These are phyloP conservation scores for Elongisporangium senticosum DNA, from an alignment of 352 stramenopile genomes.

Conservation along the genomic window DNA sequence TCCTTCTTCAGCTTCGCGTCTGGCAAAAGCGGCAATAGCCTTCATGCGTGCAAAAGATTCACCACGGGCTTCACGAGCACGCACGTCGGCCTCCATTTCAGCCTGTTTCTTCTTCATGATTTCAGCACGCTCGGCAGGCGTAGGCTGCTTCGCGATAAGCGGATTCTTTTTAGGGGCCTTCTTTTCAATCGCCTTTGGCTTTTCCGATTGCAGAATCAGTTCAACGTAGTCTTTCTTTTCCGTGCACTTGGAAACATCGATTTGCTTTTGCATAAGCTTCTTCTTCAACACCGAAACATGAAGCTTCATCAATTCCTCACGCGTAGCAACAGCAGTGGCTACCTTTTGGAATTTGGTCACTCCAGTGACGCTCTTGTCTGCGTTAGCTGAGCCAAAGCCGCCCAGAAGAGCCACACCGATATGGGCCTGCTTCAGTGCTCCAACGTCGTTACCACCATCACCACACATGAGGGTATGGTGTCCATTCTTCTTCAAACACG, in stretches of 20 bases:
- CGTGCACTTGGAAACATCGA: conserved; percentile 62
- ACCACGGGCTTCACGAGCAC: conserved; percentile 64
- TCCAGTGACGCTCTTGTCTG: conserved; percentile 82
- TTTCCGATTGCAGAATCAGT: conserved; percentile 62
- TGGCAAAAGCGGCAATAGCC: conserved; percentile 80
- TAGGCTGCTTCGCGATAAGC: conserved; percentile 44
- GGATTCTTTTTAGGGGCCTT: conserved; percentile 50
- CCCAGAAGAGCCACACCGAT: conserved; percentile 80
- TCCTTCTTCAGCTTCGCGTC: conserved; percentile 69
- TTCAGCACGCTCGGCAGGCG: conserved; percentile 79
- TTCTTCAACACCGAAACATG: conserved; percentile 84
- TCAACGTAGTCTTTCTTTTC: conserved; percentile 82
- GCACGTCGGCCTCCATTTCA: conserved; percentile 76
- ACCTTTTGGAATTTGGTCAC: conserved; percentile 74
- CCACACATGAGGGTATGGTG: conserved; percentile 97
- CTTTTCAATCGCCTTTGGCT: conserved; percentile 59
- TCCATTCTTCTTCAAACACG: conserved; percentile 90
- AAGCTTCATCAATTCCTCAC: conserved; percentile 82
- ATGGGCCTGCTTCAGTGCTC: conserved; percentile 91
- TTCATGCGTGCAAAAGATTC: conserved; percentile 87
- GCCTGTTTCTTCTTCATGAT: conserved; percentile 80
- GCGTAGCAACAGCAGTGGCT: conserved; percentile 32
- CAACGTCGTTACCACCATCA: conserved; percentile 98
- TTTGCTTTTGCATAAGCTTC: conserved; percentile 55
- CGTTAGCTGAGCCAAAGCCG: conserved; percentile 80